phyloP scores from a whole-genome alignment of 2,329 filamentous ascomycete species.

The Sordariomycetes sp. region DNA sequence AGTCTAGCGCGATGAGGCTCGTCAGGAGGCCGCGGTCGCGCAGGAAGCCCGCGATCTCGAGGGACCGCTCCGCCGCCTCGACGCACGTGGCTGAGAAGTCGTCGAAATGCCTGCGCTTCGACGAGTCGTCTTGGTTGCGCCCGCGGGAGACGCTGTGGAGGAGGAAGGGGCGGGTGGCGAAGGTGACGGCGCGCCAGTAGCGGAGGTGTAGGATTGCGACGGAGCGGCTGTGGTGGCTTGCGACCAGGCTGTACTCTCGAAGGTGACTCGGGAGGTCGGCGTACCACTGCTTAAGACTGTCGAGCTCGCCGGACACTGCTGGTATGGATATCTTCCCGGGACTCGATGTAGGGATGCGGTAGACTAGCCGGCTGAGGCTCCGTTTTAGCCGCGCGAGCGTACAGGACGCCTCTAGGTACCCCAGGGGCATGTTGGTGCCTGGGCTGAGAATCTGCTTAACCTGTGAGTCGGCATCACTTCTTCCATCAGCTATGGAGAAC shows the following conservation, averaged over 20 bases:
- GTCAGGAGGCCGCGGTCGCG: slow-evolving; percentile 10
- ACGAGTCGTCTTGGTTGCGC: slow-evolving; percentile 3
- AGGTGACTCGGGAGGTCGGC: slow-evolving; percentile 13
- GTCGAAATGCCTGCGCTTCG: slow-evolving; percentile 12
- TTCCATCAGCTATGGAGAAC: not conserved
- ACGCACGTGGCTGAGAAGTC: slow-evolving; percentile 12
- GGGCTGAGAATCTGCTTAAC: slow-evolving; percentile 13
- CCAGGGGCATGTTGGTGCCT: slow-evolving; percentile 15
- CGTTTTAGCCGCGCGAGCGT: slow-evolving; percentile 13
- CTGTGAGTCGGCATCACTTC: not conserved
- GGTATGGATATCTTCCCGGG: slow-evolving; percentile 7
- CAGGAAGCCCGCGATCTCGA: slow-evolving; percentile 12
- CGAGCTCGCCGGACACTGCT: slow-evolving; percentile 10
- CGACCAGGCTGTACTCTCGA: slow-evolving; percentile 10
- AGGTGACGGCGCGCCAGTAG: slow-evolving; percentile 7
- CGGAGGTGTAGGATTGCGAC: slow-evolving; percentile 13
- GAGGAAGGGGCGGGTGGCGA: slow-evolving; percentile 11
- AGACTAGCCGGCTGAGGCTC: slow-evolving; percentile 6
- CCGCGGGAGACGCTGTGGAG: slow-evolving; percentile 11
- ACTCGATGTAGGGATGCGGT: not conserved
- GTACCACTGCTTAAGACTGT: slow-evolving; percentile 11
- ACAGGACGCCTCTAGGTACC: slow-evolving; percentile 13
- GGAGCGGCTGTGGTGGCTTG: slow-evolving; percentile 13
- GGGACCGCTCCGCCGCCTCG: slow-evolving; percentile 11
- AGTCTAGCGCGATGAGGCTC: slow-evolving; percentile 13